Evolutionary conservation across 139 green algal genomes (phyloP), one percentile per base, ranked within the genome.

Genomic region (Desmodesmus armatus): DNA sequence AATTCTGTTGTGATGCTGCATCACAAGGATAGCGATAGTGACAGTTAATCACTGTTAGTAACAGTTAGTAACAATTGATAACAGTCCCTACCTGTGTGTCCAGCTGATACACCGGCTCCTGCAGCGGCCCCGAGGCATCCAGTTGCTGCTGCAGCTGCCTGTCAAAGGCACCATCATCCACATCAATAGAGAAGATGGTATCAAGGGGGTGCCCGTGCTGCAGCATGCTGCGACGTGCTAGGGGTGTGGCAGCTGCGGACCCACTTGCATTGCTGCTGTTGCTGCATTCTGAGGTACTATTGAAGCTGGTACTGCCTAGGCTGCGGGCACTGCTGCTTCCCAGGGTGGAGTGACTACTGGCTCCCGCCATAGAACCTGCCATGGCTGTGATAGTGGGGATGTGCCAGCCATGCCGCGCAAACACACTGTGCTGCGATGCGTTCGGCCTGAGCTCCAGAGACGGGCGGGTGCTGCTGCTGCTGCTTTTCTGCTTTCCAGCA

Each of bases 211-310:
- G 53, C 55, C n/a, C 41, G 73, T 0, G 76, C 55, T 15, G 76
- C 72, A 21, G 55, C 41, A 3, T 53, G 37, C 17, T 82, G 76
- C 13, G 76, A 82, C 23, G 35, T 40, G 0, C 76, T 40, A 40
- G 76, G 55, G 17, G 55, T 25, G 29, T 55, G 71, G 47, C n/a
- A 47, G 39, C 40, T 82, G 76, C 76, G 72, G 43, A 17, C 33
- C 49, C 74, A 43, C 63, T 41, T 43, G 11, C 67, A 33, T 37
- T 33, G 23, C 78, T 84, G 78, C 78, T 84, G 78, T 62, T 41
- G 78, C 31, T 11, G 21, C 78, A 51, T 29, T 75, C 62, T n/a
- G n/a, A n/a, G n/a, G 29, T 66, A 11, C 51, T 33, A 25, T 21
- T 13, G 17, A 70, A 23, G 13, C 13, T 3, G 53, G 33, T 82